Conservation (phyloP, 2,329 filamentous ascomycete genomes). For the Beauveria pseudobassiana region DNA sequence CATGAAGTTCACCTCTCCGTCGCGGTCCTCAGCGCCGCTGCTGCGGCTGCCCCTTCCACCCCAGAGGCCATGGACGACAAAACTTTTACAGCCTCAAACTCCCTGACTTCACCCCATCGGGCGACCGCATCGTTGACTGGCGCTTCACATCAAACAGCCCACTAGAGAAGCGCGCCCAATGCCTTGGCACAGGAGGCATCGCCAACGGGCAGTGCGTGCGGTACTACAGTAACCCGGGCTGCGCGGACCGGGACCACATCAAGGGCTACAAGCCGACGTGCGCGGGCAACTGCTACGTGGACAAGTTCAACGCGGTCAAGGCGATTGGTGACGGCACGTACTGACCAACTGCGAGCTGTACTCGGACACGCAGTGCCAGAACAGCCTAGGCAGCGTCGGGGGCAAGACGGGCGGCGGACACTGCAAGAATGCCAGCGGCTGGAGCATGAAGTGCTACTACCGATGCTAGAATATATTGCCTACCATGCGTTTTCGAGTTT, state of each 20-base stretch:
- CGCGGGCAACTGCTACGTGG: slow-evolving; percentile 12
- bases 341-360: slow-evolving; percentile 12
- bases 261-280: slow-evolving; percentile 12
- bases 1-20: neutral
- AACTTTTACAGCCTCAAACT: slow-evolving; percentile 10
- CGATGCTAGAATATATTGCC: neutral
- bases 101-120: slow-evolving; percentile 5
- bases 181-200: neutral
- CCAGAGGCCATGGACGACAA: neutral
- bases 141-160: neutral
- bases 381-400: slow-evolving; percentile 3
- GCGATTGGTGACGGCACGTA: slow-evolving; percentile 7
- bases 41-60: neutral
- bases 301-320: slow-evolving; percentile 8
- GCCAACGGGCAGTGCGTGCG: slow-evolving; percentile 10
- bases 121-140: slow-evolving; percentile 9
- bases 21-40: neutral
- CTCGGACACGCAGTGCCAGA: slow-evolving; percentile 7
- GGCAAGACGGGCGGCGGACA: neutral
- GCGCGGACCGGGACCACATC: slow-evolving; percentile 8
- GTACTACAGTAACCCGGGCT: slow-evolving; percentile 8
- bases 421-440: neutral
- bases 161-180: slow-evolving; percentile 2
- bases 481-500: too few species aligned
- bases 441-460: slow-evolving; percentile 14